Evolutionary conservation across 306 rosid genomes (phyloP), one percentile per base, ranked within the genome.

Genomic region (Coriaria nepalensis): DNA sequence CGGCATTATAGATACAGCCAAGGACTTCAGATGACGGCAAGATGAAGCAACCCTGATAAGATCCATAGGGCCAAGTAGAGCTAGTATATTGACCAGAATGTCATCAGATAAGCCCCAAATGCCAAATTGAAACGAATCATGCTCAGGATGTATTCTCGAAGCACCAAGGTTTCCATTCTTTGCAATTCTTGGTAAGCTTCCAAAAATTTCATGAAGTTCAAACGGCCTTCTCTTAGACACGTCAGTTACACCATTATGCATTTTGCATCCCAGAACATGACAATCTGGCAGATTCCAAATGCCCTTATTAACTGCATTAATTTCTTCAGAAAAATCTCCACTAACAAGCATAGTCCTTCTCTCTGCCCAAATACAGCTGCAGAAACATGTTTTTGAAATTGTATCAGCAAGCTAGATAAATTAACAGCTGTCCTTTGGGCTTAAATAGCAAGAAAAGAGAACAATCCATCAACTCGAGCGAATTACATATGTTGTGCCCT

Each of bases 141-240:
- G 74, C 47, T 44, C 47, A 39, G 92, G 80, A 43, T 66, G 61
- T 62, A 90, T 73, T 65, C 81, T 68, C 45, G 73, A 66, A 52
- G 62, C 46, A 45, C 44, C 65, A 33, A 56, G 29, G 33, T 61
- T 63, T 44, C 52, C 68, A 53, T 62, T 65, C 43, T 56, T 65
- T 35, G 63, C 75, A 59, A 74, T 59, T 52, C 92, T 70, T 35
- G 98, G 94, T 51, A 90, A 55, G 35, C 76, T 59, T 73, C 72
- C 75, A 64, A 90, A 90, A 37, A 81, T 81, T 68, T 90, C 95
- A 65, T 85, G 98, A 54, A 90, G 98, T 70, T 79, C 87, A 65
- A 80, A 90, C 9, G 77, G 69, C 57, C 53, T 71, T 62, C 68
- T 74, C 60, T 70, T 81, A 14, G 90, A 73, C 61, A 79, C 53